Base-by-base conservation (phyloP, 2,329 filamentous ascomycete genomes). In the Acarospora socialis region DNA sequence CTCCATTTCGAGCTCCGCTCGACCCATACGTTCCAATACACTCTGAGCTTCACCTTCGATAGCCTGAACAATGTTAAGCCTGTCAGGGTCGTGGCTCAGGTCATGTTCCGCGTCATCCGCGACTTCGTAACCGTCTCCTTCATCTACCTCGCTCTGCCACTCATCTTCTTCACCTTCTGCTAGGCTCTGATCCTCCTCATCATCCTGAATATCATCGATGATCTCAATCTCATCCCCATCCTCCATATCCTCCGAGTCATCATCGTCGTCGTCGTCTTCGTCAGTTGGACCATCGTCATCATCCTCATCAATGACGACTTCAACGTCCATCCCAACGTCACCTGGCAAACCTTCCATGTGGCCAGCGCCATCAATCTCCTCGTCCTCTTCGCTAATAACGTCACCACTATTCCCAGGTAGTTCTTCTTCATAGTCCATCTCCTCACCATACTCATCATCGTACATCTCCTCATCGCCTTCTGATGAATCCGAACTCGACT, bases 401-500 rank as follows among this genome's bases (percentile, higher is more conserved):
- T 90, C 81, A 46, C 84, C 81, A 36, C 81, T 81, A 47, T 87
- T 81, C 41, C 68, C 70, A 0, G 75, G 75, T 48, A 81, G 68
- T 19, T 84, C 84, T 43, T 87, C 81, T 26, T 90, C 83, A 46
- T 92, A 93, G 33, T 92, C 82, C 74, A 94, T 90, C 43, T 92
- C 87, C 21, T 93, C 73, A 14, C 68, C 83, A 44, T 83, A 87
- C 37, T 82, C 81, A 33, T 86, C 82, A 38, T 90, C 84, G 30
- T 93, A 92, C 81, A 93, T 90, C 46, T 90, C 83, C 44, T 87
- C 81, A 34, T 86, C 80, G 28, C 84, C 83, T 37, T 77, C 77
- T 10, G 68, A 69, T 9, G 65, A 64, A 27, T 52, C 54, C 8
- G 82, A 80, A 20, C 81, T 83, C 30, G 82, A 84, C 41, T 87